Evolutionary conservation across 257 asterid genomes (phyloP), one percentile per base, ranked within the genome.

Genomic region (Ocimum tenuiflorum): DNA sequence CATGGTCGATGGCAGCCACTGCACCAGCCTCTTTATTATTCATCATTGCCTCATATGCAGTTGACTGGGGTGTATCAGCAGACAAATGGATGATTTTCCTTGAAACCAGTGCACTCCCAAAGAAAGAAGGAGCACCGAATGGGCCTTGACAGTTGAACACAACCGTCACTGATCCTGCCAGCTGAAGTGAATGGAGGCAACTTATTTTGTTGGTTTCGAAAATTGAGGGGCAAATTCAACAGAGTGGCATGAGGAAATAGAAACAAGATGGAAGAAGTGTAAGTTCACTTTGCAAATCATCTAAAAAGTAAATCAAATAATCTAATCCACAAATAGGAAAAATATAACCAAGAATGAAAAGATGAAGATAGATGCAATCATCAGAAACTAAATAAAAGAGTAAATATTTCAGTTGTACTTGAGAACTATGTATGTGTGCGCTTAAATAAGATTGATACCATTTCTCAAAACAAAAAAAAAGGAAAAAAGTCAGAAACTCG

Each of bases 131-230:
- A 68, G 96, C 91, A 82, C 87, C 99, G 80, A 92, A 78, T 8
- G 99, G 99, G 57, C 99, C 99, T 92, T 92, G 99, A 78, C 99
- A 92, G 77, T 89, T 87, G 83, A 92, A 92, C 22, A 89, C 94
- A 47, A 96, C 88, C 36, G 99, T 92, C 53, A 92, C 91, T 11
- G 97, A 89, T 71, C 99, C 99, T 66, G 99, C 99, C 84, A 92
- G 76, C 99, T 92, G 87, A 68, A 78, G 80, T 43, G 20, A 62
- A 61, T 39, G 59, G 70, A 75, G 45, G 48, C 68, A 38, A 67
- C 65, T 66, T 52, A 74, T 65, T 39, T 52, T 51, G 67, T 52
- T 39, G 42, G 14, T 29, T 19, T 33, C 39, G 57, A 47, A 52
- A 48, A 27, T 49, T 23, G 42, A 48, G 39, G 42, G 58, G 3